Conservation (phyloP, 2,329 filamentous ascomycete species). For the Nemania sp. region DNA sequence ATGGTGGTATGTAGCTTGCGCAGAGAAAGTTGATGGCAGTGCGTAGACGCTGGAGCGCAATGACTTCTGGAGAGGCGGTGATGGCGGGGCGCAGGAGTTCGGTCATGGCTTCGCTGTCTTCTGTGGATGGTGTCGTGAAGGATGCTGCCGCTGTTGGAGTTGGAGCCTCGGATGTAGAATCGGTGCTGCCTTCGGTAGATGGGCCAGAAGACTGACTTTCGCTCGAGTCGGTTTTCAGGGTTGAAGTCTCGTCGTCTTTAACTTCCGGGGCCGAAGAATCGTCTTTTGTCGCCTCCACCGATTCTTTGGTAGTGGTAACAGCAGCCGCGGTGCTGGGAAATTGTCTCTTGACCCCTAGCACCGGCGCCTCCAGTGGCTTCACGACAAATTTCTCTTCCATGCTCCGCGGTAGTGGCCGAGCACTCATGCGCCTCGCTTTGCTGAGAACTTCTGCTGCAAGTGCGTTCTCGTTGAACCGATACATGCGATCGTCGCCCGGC, state of each 20-base stretch:
- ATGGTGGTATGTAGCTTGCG: constrained; percentile 59
- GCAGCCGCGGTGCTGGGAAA: constrained; percentile 38
- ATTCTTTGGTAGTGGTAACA: constrained; percentile 8
- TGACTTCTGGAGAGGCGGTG: constrained; percentile 52
- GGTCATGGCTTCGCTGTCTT: constrained; percentile 17
- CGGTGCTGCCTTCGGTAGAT: constrained; percentile 42
- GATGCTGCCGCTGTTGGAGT: constrained; percentile 55
- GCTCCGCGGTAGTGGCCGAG: constrained; percentile 69
- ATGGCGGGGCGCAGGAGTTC: constrained; percentile 45
- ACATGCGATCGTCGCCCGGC: constrained; percentile 83
- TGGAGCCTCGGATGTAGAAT: constrained; percentile 45
- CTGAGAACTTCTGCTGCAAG: constrained; percentile 65
- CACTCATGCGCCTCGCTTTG: constrained; percentile 73
- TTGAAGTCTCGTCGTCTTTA: constrained; percentile 29
- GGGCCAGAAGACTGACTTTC: constrained; percentile 49
- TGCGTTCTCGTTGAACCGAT: constrained; percentile 73
- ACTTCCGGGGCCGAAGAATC: constrained; percentile 25
- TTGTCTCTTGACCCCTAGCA: constrained; percentile 68
- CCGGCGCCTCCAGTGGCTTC: constrained; percentile 74
- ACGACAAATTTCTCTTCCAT: constrained; percentile 85
- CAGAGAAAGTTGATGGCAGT: constrained; percentile 68
- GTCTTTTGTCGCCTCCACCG: constrained; percentile 20
- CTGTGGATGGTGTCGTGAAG: constrained; percentile 31
- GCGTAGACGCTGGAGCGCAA: constrained; percentile 64
- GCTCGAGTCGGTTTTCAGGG: constrained; percentile 37